Evolutionary conservation across 2,329 filamentous ascomycete genomes (phyloP).

Genomic region (Neoarthrinium moseri): DNA sequence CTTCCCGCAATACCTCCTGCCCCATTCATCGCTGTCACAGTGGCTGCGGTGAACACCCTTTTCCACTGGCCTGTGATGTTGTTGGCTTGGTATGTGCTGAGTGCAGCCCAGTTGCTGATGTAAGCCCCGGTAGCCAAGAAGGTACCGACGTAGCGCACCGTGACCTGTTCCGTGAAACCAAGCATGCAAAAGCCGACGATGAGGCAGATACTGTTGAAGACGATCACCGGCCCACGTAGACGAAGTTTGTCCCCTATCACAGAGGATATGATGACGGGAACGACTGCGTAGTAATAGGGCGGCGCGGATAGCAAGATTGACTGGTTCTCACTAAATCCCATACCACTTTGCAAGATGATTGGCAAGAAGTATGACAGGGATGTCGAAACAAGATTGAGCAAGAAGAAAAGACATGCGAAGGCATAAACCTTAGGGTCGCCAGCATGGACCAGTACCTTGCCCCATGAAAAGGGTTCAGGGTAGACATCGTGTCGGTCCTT

Average conservation of each 20-base stretch:
- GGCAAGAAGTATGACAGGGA: conserved; percentile 66
- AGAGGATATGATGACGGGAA: conserved; percentile 63
- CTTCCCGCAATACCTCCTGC: conserved; percentile 64
- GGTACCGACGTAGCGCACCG: conserved; percentile 63
- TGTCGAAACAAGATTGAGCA: conserved; percentile 64
- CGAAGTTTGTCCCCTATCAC: conserved; percentile 60
- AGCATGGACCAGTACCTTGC: conserved; percentile 54
- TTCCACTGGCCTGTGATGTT: conserved; percentile 67
- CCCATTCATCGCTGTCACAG: conserved; percentile 60
- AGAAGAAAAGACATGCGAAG: conserved; percentile 43
- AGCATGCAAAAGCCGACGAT: conserved; percentile 66
- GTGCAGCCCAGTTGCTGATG: conserved; percentile 66
- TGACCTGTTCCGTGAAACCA: conserved; percentile 57
- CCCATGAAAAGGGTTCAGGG: conserved; percentile 54
- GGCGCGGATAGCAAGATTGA: conserved; percentile 64
- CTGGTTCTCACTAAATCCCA: conserved; percentile 50
- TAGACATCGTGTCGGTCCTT: conserved; percentile 60
- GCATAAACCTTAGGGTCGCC: conserved; percentile 62
- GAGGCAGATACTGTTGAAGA: conserved; percentile 62
- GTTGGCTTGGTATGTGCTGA: conserved; percentile 62
- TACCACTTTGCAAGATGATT: conserved; percentile 54
- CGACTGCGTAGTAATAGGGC: conserved; percentile 66
- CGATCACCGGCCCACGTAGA: conserved; percentile 61
- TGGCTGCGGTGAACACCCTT: conserved; percentile 58
- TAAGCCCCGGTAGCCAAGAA: conserved; percentile 68